Evolutionary conservation across 129 eudicot species (phyloP).

Genomic region (sunflower (Helianthus annuus)): DNA sequence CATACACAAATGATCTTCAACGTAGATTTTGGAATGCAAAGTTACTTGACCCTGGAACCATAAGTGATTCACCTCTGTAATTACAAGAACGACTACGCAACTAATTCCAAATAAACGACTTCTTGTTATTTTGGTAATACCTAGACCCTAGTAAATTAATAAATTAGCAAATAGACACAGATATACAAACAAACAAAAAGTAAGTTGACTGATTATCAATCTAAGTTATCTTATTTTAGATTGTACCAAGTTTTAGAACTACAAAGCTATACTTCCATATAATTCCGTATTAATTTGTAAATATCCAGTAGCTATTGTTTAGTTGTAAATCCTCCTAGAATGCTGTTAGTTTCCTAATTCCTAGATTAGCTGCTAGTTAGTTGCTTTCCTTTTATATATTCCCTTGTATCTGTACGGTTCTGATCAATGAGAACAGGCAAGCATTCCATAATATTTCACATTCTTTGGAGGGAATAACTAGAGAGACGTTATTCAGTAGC

Average conservation of each 20-base stretch:
- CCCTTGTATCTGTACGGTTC: no score
- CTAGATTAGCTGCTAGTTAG: no score
- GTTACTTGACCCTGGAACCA: conserved; percentile 10
- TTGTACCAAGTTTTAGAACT: conserved; percentile 16
- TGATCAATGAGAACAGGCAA: no score
- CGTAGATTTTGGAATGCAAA: conserved; percentile 5
- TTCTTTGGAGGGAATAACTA: conserved; percentile 3
- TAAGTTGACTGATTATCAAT: not conserved
- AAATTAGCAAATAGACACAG: conserved; percentile 1
- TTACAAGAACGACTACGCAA: not conserved
- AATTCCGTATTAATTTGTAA: no score
- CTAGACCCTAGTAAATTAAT: conserved; percentile 1
- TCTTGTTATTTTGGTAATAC: conserved; percentile 6
- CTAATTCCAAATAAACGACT: not conserved
- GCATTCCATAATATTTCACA: no score
- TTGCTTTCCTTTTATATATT: no score
- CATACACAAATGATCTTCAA: conserved; percentile 18
- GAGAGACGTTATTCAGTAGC: conserved; percentile 1
- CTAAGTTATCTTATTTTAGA: conserved; percentile 10
- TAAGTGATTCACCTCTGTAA: conserved; percentile 12
- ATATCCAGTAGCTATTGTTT: no score
- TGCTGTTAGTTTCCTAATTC: no score
- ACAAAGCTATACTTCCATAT: not conserved
- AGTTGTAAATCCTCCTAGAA: no score
- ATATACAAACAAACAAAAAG: conserved; percentile 7